phyloP scores from a whole-genome alignment of 768 basidiomycete genomes.

The Amanita jacksonii region DNA sequence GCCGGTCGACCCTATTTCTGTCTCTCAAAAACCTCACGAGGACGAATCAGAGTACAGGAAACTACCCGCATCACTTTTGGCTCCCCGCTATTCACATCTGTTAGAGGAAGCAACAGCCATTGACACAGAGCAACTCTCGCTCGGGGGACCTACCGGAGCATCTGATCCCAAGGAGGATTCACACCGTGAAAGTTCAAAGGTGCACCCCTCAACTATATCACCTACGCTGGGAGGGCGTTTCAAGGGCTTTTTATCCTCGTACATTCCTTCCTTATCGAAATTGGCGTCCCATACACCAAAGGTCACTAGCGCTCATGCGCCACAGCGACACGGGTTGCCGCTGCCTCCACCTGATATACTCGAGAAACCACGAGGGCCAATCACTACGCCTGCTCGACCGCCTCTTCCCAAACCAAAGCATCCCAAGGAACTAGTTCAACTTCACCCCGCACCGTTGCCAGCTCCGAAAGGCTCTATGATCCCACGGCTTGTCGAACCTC shows the following conservation, averaged over 20 bases:
- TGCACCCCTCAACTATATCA: slow-evolving; percentile 6
- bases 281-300: slow-evolving; percentile 17
- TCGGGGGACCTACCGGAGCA: too few species aligned
- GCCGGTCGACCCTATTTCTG: slow-evolving; percentile 18
- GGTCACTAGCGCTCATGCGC: slow-evolving; percentile 14
- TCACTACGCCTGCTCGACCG: slow-evolving; percentile 49
- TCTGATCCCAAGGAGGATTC: background rate
- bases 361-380: slow-evolving; percentile 41
- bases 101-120: slow-evolving; percentile 44
- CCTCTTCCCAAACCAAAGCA: slow-evolving; percentile 33
- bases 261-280: slow-evolving; percentile 43
- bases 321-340: slow-evolving; percentile 33
- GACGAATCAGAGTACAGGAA: slow-evolving; percentile 14
- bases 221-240: slow-evolving; percentile 39
- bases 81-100: slow-evolving; percentile 49
- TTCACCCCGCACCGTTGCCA: slow-evolving; percentile 45
- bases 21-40: slow-evolving; percentile 22
- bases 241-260: slow-evolving; percentile 51
- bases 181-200: background rate
- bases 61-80: slow-evolving; percentile 34
- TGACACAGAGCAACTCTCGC: too few species aligned
- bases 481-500: slow-evolving; percentile 29
- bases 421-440: slow-evolving; percentile 57
- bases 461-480: slow-evolving; percentile 29
- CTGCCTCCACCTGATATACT: slow-evolving; percentile 47